phyloP scores from a whole-genome alignment of 139 green algal species.

The Coccomyxa sp. region DNA sequence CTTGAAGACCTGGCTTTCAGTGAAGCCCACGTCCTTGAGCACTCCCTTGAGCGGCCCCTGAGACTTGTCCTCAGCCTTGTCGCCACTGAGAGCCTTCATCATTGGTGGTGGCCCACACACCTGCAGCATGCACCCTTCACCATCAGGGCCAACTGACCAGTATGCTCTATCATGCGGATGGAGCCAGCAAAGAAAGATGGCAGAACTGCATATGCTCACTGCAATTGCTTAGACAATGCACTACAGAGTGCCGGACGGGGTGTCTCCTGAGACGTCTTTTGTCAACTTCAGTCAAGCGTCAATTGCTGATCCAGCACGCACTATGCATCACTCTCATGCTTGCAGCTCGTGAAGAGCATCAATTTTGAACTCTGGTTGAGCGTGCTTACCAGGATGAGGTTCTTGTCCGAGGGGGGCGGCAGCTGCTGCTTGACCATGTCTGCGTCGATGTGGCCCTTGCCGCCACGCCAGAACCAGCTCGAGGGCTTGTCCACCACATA shows the following conservation, averaged over 20 bases:
- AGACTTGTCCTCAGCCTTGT: constrained; percentile 44
- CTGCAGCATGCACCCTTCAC: neutral
- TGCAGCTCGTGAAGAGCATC: no score
- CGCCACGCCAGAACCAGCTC: constrained; percentile 26
- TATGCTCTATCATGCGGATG: no score
- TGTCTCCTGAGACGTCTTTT: neutral
- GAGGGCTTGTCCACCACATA: constrained; percentile 57
- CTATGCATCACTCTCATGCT: neutral
- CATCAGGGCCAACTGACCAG: no score
- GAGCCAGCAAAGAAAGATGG: no score
- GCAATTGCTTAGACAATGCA: neutral
- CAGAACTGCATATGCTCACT: neutral
- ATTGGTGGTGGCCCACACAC: constrained; percentile 69
- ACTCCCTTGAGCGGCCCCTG: constrained; percentile 60
- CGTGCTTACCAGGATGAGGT: constrained; percentile 52
- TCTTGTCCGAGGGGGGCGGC: constrained; percentile 44
- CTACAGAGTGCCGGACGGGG: neutral
- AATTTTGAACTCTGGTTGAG: no score
- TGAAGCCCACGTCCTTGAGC: constrained; percentile 74
- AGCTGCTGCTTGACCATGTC: constrained; percentile 50
- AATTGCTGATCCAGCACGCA: neutral
- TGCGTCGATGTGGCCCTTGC: constrained; percentile 29
- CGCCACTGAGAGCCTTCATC: constrained; percentile 41
- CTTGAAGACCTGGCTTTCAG: constrained; percentile 43
- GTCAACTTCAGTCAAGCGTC: neutral